A percentile compares a stretch with the other conserved stretches of the same genome.
phyloP scores from a whole-genome alignment of 106 monocot species.

The Gastrodia elata region DNA sequence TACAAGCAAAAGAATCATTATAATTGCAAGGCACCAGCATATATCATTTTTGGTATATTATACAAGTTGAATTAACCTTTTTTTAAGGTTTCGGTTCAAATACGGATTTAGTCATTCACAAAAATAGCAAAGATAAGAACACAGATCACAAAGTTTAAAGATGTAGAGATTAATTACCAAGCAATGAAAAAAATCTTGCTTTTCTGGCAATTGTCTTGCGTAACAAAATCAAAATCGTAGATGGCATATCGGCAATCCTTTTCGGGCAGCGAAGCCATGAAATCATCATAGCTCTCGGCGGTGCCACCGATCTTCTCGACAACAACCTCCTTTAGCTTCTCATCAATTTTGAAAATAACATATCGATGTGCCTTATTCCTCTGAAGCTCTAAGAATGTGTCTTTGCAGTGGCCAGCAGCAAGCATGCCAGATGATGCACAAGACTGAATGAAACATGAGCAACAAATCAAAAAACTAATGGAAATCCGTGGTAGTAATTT shows the following conservation, averaged over 20 bases:
- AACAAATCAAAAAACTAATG: not conserved
- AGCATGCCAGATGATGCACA: constrained; percentile 24
- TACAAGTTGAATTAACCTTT: no score
- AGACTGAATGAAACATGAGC: constrained; percentile 10
- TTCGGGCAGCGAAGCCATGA: constrained; percentile 17
- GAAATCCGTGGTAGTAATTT: not conserved
- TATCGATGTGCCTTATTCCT: constrained; percentile 21
- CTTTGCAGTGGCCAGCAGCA: constrained; percentile 16
- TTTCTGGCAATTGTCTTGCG: constrained; percentile 22
- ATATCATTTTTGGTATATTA: no score
- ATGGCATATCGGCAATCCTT: constrained; percentile 23
- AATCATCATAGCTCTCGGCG: constrained; percentile 24
- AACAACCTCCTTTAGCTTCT: constrained; percentile 27
- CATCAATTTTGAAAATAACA: constrained; percentile 26
- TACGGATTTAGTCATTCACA: no score
- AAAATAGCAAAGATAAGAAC: not conserved
- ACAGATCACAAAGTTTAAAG: not conserved
- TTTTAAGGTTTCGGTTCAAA: no score
- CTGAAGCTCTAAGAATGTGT: constrained; percentile 25
- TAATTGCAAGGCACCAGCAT: no score
- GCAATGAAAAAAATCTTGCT: constrained; percentile 26
- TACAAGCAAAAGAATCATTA: not conserved
- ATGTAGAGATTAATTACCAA: constrained; percentile 15
- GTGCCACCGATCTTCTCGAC: constrained; percentile 27
- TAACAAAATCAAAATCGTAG: constrained; percentile 22